Base-by-base conservation (phyloP, 2,329 filamentous ascomycete genomes). In the Lachnellula suecica region DNA sequence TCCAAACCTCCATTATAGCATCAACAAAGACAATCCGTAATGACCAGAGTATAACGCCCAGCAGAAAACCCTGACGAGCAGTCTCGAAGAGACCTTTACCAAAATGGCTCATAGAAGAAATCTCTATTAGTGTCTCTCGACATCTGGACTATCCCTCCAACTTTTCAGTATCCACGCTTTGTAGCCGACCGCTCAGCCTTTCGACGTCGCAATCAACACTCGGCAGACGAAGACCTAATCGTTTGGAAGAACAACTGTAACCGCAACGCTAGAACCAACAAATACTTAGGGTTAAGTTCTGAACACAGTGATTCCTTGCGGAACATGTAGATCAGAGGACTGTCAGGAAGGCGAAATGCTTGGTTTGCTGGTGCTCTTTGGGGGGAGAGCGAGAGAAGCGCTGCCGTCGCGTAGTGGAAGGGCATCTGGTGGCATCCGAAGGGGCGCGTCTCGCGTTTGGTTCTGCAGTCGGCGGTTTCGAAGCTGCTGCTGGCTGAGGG, bases 221-320 rank as follows among this genome's bases (percentile, higher is more conserved):
- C 44, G 44, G 56, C 59, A 56, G 56, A 51, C 47, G 54, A 54
- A 60, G 53, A 68, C 73, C 72, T 91, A 91, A 69, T 92, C 83
- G 79, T 79, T 75, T 76, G 75, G 73, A 79, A 74, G 79, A 72
- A 84, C 84, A 84, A 87, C 85, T 81, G 74, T 76, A 71, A 79
- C 78, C 83, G 83, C 84, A 88, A 91, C 66, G 79, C 88, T 89
- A 68, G 83, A 85, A 89, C 88, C 88, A 84, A 76, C 71, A 69
- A 75, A 72, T 76, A 76, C 81, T 88, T 96, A 96, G 92, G 92
- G 92, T 96, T 96, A 96, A 92, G 89, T 92, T 92, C 89, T 90
- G 85, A 87, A 73, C 76, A 73, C 76, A 77, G 77, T 83, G 78
- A 83, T 84, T 82, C 81, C 79, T 82, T 78, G 68, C 77, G 81